Conservation (phyloP, 495 filamentous ascomycete species). For the Penicillium mononematosum region DNA sequence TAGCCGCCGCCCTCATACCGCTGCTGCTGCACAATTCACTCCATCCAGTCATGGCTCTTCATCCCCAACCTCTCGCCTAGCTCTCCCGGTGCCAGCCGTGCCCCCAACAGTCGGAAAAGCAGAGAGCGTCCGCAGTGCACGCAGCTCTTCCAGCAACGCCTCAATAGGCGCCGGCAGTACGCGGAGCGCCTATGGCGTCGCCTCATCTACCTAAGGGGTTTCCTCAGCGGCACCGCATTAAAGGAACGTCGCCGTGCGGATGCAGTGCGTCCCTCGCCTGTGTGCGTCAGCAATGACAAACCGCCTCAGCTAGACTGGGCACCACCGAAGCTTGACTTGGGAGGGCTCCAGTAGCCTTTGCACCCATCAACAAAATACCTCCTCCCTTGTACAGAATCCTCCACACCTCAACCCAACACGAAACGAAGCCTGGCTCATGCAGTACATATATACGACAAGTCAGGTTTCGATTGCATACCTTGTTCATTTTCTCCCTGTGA, state of each 20-base stretch:
- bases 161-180: constrained; percentile 43
- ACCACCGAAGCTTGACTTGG: constrained; percentile 43
- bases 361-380: not conserved
- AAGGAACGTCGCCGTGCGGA: constrained; percentile 38
- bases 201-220: constrained; percentile 44
- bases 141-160: constrained; percentile 40
- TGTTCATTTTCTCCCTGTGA: constrained; percentile 3
- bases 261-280: constrained; percentile 28
- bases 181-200: constrained; percentile 42
- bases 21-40: constrained; percentile 23
- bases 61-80: constrained; percentile 30
- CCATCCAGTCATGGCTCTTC: constrained; percentile 30
- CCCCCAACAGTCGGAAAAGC: constrained; percentile 33
- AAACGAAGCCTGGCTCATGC: constrained; percentile 3
- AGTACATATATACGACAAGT: constrained; percentile 14
- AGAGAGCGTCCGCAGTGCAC: constrained; percentile 42
- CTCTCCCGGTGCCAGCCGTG: constrained; percentile 39
- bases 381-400: constrained; percentile 16
- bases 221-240: constrained; percentile 34
- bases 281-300: constrained; percentile 36
- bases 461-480: constrained; percentile 1
- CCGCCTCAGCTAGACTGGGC: constrained; percentile 45
- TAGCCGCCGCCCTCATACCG: constrained; percentile 29
- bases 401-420: not conserved
- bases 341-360: constrained; percentile 31